Conservation (phyloP, 2,329 filamentous ascomycete species). For the Pseudogymnoascus sp. region DNA sequence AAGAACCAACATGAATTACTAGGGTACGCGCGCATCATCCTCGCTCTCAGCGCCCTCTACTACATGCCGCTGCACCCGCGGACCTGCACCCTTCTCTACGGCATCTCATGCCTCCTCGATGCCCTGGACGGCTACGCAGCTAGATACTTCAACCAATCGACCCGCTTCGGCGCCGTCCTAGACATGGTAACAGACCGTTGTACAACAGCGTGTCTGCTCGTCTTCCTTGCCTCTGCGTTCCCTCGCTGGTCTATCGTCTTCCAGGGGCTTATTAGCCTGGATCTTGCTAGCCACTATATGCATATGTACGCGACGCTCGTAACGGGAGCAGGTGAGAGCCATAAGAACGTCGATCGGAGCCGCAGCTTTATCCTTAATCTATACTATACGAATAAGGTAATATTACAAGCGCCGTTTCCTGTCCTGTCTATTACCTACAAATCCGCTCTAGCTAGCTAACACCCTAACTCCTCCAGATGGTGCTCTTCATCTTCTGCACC, state of each 20-base stretch:
- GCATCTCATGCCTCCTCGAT: slow-evolving; percentile 87
- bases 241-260: slow-evolving; percentile 91
- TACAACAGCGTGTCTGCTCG: slow-evolving; percentile 88
- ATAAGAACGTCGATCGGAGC: slow-evolving; percentile 88
- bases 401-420: too few species aligned
- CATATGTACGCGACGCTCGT: slow-evolving; percentile 96
- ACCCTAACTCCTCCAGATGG: slow-evolving; percentile 46
- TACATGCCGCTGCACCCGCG: slow-evolving; percentile 99
- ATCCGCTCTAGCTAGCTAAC: slow-evolving; percentile 12
- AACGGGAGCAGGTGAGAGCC: slow-evolving; percentile 72
- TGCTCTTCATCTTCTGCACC: slow-evolving; percentile 83
- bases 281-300: slow-evolving; percentile 95
- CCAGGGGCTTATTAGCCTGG: slow-evolving; percentile 84
- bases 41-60: slow-evolving; percentile 86
- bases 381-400: slow-evolving; percentile 95
- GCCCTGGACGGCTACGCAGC: slow-evolving; percentile 93
- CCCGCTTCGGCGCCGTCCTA: slow-evolving; percentile 88
- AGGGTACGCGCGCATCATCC: slow-evolving; percentile 61
- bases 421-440: slow-evolving; percentile 6
- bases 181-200: slow-evolving; percentile 99
- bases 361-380: slow-evolving; percentile 84
- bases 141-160: slow-evolving; percentile 77
- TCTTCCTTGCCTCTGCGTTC: slow-evolving; percentile 91
- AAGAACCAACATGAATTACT: too few species aligned
- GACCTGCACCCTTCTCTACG: slow-evolving; percentile 86